Conservation (phyloP, 306 rosid species). For the Cicer pinnatifidum region DNA sequence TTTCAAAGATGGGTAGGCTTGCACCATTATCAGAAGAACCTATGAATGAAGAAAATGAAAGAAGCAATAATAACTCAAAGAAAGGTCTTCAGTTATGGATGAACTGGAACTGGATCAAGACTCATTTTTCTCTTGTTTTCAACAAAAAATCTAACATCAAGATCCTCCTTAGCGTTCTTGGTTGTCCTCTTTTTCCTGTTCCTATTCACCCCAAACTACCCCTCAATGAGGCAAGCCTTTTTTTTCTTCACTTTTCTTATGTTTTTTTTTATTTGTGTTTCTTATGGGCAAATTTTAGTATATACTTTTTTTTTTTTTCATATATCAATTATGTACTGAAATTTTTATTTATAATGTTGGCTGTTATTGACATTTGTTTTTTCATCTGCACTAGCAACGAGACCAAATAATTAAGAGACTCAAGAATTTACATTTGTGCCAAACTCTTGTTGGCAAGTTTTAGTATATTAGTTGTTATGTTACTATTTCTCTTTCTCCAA, state of each 20-base stretch:
- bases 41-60: slow-evolving; percentile 62
- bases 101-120: slow-evolving; percentile 87
- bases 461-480: too few relatives aligned
- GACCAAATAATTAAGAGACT: too few relatives aligned
- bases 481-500: too few relatives aligned
- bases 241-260: background rate
- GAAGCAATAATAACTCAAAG: slow-evolving; percentile 41
- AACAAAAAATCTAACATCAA: slow-evolving; percentile 75
- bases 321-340: too few relatives aligned
- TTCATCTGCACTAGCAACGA: too few relatives aligned
- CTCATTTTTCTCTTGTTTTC: slow-evolving; percentile 65
- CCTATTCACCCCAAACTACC: slow-evolving; percentile 55
- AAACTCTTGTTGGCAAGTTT: too few relatives aligned
- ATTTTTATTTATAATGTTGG: too few relatives aligned
- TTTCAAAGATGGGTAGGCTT: slow-evolving; percentile 66
- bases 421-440: too few relatives aligned
- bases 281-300: too few relatives aligned
- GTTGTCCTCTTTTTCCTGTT: slow-evolving; percentile 88
- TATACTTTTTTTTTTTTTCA: too few relatives aligned
- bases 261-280: background rate
- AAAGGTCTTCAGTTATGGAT: slow-evolving; percentile 75
- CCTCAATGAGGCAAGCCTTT: slow-evolving; percentile 59
- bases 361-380: too few relatives aligned
- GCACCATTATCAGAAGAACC: slow-evolving; percentile 93
- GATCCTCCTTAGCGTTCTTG: slow-evolving; percentile 85